Conservation (phyloP, 257 asterid species). For the Echium plantagineum region DNA sequence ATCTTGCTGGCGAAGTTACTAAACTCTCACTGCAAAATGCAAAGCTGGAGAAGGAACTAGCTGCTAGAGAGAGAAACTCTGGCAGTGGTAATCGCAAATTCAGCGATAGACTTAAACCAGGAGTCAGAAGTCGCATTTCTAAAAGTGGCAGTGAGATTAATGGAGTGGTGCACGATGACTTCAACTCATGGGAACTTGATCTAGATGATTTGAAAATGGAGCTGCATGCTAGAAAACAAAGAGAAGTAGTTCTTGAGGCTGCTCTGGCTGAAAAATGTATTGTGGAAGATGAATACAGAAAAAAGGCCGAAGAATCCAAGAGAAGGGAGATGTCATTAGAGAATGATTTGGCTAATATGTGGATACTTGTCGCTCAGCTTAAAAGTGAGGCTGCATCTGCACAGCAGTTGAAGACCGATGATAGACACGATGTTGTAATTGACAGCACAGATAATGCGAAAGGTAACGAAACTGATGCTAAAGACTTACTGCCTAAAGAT, state of each 20-base stretch:
- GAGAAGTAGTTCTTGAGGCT: slow-evolving; percentile 78
- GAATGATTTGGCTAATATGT: slow-evolving; percentile 97
- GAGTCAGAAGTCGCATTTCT: slow-evolving; percentile 54
- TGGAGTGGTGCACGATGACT: slow-evolving; percentile 48
- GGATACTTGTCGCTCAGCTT: slow-evolving; percentile 96
- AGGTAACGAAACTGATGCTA: slow-evolving; percentile 26
- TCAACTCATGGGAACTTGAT: slow-evolving; percentile 63
- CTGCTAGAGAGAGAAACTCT: slow-evolving; percentile 61
- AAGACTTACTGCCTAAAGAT: slow-evolving; percentile 27
- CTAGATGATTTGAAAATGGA: slow-evolving; percentile 73
- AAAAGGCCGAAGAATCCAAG: slow-evolving; percentile 74
- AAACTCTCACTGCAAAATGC: slow-evolving; percentile 72
- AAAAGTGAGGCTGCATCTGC: slow-evolving; percentile 50
- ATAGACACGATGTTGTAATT: slow-evolving; percentile 21
- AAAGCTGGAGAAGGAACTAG: slow-evolving; percentile 69
- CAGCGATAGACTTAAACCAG: slow-evolving; percentile 39
- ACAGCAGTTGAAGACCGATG: slow-evolving; percentile 34
- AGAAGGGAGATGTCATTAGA: slow-evolving; percentile 82
- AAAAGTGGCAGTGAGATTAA: slow-evolving; percentile 43
- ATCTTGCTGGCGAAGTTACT: slow-evolving; percentile 88
- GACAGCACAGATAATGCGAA: slow-evolving; percentile 27
- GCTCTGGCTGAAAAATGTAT: slow-evolving; percentile 81
- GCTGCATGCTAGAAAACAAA: slow-evolving; percentile 78
- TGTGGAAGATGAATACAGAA: slow-evolving; percentile 67
- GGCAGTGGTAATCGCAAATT: slow-evolving; percentile 40